Evolutionary conservation across 345 rosid genomes (phyloP).

Genomic region (Nephelium lappaceum): DNA sequence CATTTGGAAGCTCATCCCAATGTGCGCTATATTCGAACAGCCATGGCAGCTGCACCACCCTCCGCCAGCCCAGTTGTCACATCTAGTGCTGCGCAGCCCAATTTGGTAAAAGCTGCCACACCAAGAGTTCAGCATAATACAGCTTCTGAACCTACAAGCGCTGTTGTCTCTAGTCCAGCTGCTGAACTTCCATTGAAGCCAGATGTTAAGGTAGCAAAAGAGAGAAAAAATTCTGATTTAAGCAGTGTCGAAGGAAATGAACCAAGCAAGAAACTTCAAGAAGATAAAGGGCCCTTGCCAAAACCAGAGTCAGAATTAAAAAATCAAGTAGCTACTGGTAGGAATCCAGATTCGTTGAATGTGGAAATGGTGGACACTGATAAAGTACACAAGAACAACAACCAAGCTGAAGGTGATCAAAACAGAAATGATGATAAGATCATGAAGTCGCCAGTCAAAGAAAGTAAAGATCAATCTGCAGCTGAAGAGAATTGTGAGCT

Average conservation of each 20-base stretch:
- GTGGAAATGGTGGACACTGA: constrained; percentile 27
- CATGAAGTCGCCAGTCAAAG: constrained; percentile 18
- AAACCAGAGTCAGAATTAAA: constrained; percentile 31
- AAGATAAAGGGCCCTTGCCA: constrained; percentile 31
- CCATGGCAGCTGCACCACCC: constrained; percentile 31
- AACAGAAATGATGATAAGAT: constrained; percentile 23
- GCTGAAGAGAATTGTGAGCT: constrained; percentile 23
- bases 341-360: constrained; percentile 29
- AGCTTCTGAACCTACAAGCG: constrained; percentile 31
- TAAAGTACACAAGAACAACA: constrained; percentile 10
- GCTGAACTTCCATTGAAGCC: constrained; percentile 32
- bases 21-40: constrained; percentile 30
- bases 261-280: constrained; percentile 17
- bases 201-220: constrained; percentile 29
- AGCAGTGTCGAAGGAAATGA: constrained; percentile 19
- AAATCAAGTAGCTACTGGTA: constrained; percentile 24
- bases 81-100: constrained; percentile 28
- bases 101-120: constrained; percentile 38
- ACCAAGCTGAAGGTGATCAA: constrained; percentile 32
- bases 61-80: constrained; percentile 32
- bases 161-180: constrained; percentile 29
- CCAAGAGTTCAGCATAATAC: constrained; percentile 33
- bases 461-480: constrained; percentile 26
- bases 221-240: constrained; percentile 18
- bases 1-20: constrained; percentile 42